These are phyloP conservation scores for Sugiyamaella floridensis DNA, from an alignment of 805 yeast species.

Conservation along the genomic window DNA sequence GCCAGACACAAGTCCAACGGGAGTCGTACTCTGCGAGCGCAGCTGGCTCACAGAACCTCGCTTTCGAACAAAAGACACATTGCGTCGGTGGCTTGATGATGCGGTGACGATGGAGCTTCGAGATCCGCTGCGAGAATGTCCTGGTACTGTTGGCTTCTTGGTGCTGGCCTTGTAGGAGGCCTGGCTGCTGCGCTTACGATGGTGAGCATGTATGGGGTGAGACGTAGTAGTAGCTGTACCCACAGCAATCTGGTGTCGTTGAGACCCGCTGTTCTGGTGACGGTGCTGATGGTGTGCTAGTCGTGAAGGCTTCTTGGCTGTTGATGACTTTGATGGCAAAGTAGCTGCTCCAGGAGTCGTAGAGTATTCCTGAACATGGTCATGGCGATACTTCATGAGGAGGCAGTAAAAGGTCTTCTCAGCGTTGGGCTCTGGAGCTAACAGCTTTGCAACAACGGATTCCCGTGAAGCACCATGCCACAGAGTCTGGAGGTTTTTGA, in stretches of 20 bases:
- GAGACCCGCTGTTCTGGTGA: constrained; percentile 2
- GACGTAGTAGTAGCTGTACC: background rate
- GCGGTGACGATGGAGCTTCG: constrained; percentile 20
- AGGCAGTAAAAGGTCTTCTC: constrained; percentile 79
- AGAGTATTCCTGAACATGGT: constrained; percentile 37
- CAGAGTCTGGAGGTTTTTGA: constrained; percentile 66
- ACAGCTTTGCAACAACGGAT: constrained; percentile 46
- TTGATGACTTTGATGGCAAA: background rate
- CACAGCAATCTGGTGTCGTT: background rate
- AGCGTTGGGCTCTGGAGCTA: constrained; percentile 52
- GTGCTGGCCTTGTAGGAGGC: background rate
- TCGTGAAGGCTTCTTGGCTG: background rate
- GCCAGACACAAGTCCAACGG: background rate
- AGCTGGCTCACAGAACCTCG: constrained; percentile 1
- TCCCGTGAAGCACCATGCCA: constrained; percentile 70
- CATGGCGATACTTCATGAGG: constrained; percentile 64
- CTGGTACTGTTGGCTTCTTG: background rate
- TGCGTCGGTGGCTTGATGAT: constrained; percentile 23
- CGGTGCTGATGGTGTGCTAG: background rate
- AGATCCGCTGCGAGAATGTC: constrained; percentile 19
- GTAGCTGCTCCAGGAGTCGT: background rate
- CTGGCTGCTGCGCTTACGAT: constrained; percentile 8
- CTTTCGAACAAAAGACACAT: constrained; percentile 20
- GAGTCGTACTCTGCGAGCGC: background rate
- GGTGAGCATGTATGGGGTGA: constrained; percentile 3